Percentiles rank a stretch among this genome's conserved stretches.
Conservation (phyloP, 768 basidiomycete species). For the Collybia sordida region DNA sequence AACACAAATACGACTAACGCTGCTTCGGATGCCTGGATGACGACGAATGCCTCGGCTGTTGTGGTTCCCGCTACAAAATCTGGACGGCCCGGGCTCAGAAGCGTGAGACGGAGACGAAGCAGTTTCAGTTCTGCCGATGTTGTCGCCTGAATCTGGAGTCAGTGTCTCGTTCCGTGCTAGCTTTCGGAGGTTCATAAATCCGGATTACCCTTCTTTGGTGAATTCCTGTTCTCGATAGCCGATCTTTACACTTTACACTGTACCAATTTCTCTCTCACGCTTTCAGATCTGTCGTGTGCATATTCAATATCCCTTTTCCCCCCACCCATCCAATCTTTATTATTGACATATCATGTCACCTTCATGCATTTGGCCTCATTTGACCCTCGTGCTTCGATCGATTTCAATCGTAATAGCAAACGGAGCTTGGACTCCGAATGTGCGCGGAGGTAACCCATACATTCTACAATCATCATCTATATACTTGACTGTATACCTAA, state of each 20-base stretch:
- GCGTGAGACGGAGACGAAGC: slow-evolving; percentile 73
- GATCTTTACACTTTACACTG: slow-evolving; percentile 5
- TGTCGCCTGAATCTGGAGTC: slow-evolving; percentile 50
- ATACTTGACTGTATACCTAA: slow-evolving; percentile 6
- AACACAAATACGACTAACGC: slow-evolving; percentile 24
- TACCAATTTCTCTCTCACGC: slow-evolving; percentile 10
- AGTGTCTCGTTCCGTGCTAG: background rate
- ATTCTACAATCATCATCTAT: background rate
- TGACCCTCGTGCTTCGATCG: slow-evolving; percentile 14
- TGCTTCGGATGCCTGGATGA: slow-evolving; percentile 71
- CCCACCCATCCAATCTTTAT: slow-evolving; percentile 29
- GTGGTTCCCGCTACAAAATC: slow-evolving; percentile 73
- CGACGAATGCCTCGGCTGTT: slow-evolving; percentile 63
- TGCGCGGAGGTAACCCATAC: background rate
- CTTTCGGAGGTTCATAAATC: background rate
- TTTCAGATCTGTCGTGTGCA: slow-evolving; percentile 17
- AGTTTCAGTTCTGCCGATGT: slow-evolving; percentile 89
- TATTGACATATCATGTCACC: slow-evolving; percentile 15
- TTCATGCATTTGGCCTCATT: slow-evolving; percentile 16
- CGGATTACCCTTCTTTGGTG: slow-evolving; percentile 4
- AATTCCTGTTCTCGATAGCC: too few species aligned
- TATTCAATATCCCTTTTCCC: slow-evolving; percentile 25
- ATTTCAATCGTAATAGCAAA: slow-evolving; percentile 6
- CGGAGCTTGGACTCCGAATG: background rate
- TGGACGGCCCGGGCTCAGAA: slow-evolving; percentile 72